Percentiles rank a stretch among this genome's conserved stretches.
Evolutionary conservation across 768 basidiomycete species (phyloP).

Genomic region (Kwoniella newhampshirensis): DNA sequence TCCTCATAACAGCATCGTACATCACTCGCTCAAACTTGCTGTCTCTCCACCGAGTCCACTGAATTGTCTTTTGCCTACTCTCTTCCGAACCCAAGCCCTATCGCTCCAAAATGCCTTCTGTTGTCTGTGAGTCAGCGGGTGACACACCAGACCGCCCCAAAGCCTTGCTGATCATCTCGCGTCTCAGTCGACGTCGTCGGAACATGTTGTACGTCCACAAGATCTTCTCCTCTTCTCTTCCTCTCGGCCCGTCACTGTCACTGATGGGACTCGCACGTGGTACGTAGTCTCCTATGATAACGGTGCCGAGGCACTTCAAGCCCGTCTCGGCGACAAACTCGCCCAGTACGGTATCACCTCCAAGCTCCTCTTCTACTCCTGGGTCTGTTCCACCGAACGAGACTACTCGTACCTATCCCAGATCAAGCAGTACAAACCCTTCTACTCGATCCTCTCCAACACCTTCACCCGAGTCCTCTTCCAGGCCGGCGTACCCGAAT

Average conservation of each 20-base stretch:
- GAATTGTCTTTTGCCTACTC: no score
- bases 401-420: constrained; percentile 44
- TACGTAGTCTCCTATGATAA: constrained; percentile 35
- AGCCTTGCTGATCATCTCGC: not conserved
- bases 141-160: no score
- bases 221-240: not conserved
- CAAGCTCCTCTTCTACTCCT: constrained; percentile 45
- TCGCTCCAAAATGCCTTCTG: constrained; percentile 30
- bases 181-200: constrained; percentile 40
- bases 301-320: constrained; percentile 36
- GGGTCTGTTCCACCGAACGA: constrained; percentile 37
- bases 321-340: constrained; percentile 35
- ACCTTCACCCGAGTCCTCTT: constrained; percentile 36
- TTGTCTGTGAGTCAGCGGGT: constrained; percentile 34
- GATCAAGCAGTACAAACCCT: constrained; percentile 44
- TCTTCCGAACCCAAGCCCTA: no score
- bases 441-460: constrained; percentile 33
- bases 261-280: not conserved
- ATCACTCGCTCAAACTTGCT: no score
- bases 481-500: constrained; percentile 34
- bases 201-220: constrained; percentile 28
- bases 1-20: no score
- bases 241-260: not conserved
- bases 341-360: constrained; percentile 29
- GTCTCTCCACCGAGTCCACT: no score